Base-by-base conservation (phyloP, 805 yeast species). In the Nakazawaea ambrosiae region DNA sequence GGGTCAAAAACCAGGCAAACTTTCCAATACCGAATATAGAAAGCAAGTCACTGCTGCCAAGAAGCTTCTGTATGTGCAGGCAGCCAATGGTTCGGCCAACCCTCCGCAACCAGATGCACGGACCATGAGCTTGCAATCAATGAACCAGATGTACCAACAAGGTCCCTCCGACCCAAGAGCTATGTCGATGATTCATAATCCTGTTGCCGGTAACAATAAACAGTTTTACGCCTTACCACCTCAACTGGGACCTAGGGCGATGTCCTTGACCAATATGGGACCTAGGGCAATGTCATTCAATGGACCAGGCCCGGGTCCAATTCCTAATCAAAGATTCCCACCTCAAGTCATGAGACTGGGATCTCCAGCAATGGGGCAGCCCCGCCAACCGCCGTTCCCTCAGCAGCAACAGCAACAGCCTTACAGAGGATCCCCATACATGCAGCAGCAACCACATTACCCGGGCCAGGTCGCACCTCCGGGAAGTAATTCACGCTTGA, bases 21-120 rank as follows among this genome's bases (percentile, higher is more conserved):
- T 64, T 46, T 68, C 68, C 36, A 79, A 73, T 46, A 63, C 75
- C 5, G 79, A 79, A 44, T 83, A 83, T 53, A 64, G 94, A 47
- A 82, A 81, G 47, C 79, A 72, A 46, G 67, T 78, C 69, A 77
- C 79, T 33, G 76, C 74, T 4, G 79, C 76, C 51, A 81, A 77
- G 61, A 83, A 83, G 51, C 50, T 68, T 53, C 72, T 73, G 16
- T 4, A 60, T 48, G 44, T 67, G 60, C 27, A 57, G 53, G 60
- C 37, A 26, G 27, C 29, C 32, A 39, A 41, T 22, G 40, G 41
- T n/a, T 27, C 33, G n/a, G 34, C 31, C 5, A 36, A 23, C 18
- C 46, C 53, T 9, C 4, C 22, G 20, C 34, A 31, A 22, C 27
- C 20, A 20, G 34, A 31, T 15, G 63, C 65, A 9, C 48, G 70